Evolutionary conservation across 2,329 filamentous ascomycete species (phyloP), one percentile per base, ranked within the genome.

Genomic region (Aspergillus brunneoviolaceus): DNA sequence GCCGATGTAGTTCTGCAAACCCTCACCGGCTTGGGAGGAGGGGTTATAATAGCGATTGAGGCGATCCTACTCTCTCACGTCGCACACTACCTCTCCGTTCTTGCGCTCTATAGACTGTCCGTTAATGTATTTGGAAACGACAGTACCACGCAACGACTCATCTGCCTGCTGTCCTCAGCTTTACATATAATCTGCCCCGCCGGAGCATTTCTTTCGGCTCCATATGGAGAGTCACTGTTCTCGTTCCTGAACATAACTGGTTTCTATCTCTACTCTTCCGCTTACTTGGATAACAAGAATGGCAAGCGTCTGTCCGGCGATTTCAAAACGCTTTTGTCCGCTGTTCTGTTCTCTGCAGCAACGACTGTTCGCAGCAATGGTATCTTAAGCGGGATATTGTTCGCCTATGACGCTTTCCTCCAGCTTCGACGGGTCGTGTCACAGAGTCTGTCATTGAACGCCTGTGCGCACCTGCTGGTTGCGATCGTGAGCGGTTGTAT

Each of bases 181-280:
- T 79, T 98, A 52, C 92, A 98, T 74, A 84, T 96, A 58, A 71
- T 98, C 52, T 95, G 91, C 0, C 94, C 95, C 0, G 95, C 90
- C 0, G 94, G 94, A 0, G 77, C 97, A 2, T 98, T 99, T 72
- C 84, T 99, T 19, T 93, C 89, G 0, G 89, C 93, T 0, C 92
- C 94, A 0, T 96, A 95, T 74, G 84, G 87, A 10, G 95, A 99
- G 78, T 87, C 89, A 63, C 75, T 88, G 0, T 97, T 92, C 74
- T 87, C 94, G 0, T 80, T 90, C 23, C 79, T 96, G 35, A 90
- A 89, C 47, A 91, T 97, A 68, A 67, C 82, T 0, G 95, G 92
- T 1, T 87, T 87, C 69, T 82, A 90, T 31, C 73, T 89, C 51
- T 95, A 94, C 72, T 84, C 85, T 1, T 80, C 82, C 49, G 73